These are phyloP conservation scores for Penicillium rolfsii DNA, from an alignment of 2,329 filamentous ascomycete genomes.

Conservation along the genomic window DNA sequence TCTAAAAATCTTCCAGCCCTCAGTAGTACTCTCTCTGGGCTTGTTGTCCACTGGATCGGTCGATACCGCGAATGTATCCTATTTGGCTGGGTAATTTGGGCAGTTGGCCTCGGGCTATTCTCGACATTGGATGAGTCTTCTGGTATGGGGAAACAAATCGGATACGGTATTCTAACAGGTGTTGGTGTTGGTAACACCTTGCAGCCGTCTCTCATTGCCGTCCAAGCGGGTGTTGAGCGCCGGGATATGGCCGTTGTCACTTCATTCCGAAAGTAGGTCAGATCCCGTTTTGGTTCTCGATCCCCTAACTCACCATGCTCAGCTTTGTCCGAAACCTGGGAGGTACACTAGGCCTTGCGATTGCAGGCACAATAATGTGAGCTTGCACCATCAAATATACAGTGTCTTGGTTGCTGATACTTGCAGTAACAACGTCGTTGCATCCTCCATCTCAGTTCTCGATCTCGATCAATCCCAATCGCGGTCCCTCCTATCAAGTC, in stretches of 20 bases:
- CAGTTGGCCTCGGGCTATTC: slow-evolving; percentile 57
- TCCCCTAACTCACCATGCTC: slow-evolving; percentile 7
- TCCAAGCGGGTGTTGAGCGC: slow-evolving; percentile 46
- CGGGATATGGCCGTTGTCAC: slow-evolving; percentile 49
- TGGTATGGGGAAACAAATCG: slow-evolving; percentile 57
- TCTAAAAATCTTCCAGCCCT: slow-evolving; percentile 44
- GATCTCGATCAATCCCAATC: slow-evolving; percentile 28
- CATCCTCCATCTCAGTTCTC: slow-evolving; percentile 32
- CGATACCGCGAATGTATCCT: slow-evolving; percentile 60
- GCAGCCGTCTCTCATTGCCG: slow-evolving; percentile 49
- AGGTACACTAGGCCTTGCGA: slow-evolving; percentile 46
- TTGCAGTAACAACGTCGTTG: slow-evolving; percentile 37
- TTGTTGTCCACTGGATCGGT: slow-evolving; percentile 58
- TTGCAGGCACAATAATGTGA: slow-evolving; percentile 48
- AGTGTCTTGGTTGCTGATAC: not conserved
- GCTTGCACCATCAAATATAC: not conserved
- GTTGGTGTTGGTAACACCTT: slow-evolving; percentile 58
- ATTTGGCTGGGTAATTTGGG: slow-evolving; percentile 58
- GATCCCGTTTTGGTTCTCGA: not conserved
- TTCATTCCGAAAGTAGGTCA: slow-evolving; percentile 39
- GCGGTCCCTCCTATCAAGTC: slow-evolving; percentile 36
- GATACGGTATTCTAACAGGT: slow-evolving; percentile 58
- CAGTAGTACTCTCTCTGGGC: slow-evolving; percentile 56
- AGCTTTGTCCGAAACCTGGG: slow-evolving; percentile 50
- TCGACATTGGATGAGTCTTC: slow-evolving; percentile 55